Evolutionary conservation across 2,329 filamentous ascomycete genomes (phyloP).

Genomic region (Gaeumannomyces tritici): DNA sequence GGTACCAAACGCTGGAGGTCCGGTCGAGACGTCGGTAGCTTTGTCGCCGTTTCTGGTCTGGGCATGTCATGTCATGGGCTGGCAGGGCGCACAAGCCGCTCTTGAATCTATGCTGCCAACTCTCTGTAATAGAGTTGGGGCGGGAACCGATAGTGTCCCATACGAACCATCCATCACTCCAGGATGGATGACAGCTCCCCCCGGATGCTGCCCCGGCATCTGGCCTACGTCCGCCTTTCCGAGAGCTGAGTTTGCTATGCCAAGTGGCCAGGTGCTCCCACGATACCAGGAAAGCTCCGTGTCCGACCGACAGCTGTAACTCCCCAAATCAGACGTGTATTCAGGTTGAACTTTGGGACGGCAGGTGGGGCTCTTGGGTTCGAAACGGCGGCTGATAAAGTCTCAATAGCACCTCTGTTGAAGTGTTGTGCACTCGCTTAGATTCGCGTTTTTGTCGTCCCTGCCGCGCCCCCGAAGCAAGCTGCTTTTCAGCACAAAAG

Average conservation of each 20-base stretch:
- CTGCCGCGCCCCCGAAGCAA: too few relatives aligned
- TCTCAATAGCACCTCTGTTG: not conserved
- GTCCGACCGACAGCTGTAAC: too few relatives aligned
- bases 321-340: not conserved
- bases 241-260: too few relatives aligned
- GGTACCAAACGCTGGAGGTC: too few relatives aligned
- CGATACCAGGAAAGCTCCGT: too few relatives aligned
- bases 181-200: not conserved
- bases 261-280: too few relatives aligned
- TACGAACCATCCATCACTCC: not conserved
- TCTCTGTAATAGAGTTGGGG: too few relatives aligned
- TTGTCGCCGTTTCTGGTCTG: too few relatives aligned
- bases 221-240: not conserved
- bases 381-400: not conserved
- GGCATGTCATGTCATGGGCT: too few relatives aligned
- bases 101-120: not conserved
- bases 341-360: not conserved
- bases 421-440: not conserved
- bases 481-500: too few relatives aligned
- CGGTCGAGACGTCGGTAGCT: too few relatives aligned
- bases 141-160: too few relatives aligned
- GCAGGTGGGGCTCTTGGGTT: not conserved
- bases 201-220: not conserved
- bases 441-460: not conserved
- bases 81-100: not conserved